phyloP scores from a whole-genome alignment of 495 filamentous ascomycete species.

The Cladorrhinum samala region DNA sequence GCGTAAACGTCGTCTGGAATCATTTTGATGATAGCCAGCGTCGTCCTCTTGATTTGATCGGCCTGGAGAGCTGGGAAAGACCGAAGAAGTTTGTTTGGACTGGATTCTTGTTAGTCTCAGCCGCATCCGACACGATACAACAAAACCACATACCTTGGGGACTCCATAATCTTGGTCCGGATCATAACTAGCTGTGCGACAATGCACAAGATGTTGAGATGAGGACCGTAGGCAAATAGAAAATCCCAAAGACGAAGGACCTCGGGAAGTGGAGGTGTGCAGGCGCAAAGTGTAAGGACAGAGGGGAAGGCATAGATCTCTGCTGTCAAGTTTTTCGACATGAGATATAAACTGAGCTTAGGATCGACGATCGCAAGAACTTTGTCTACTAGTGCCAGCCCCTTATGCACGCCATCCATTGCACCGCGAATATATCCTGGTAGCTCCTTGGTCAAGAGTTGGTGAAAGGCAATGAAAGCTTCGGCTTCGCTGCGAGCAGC shows the following conservation, averaged over 20 bases:
- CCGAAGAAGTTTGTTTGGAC: constrained; percentile 84
- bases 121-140: background rate
- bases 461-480: constrained; percentile 85
- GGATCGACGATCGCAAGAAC: constrained; percentile 85
- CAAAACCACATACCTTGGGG: constrained; percentile 61
- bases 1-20: constrained; percentile 86
- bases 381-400: constrained; percentile 82
- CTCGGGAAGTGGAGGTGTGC: constrained; percentile 93
- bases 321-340: constrained; percentile 77
- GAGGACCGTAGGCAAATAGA: constrained; percentile 87
- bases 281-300: constrained; percentile 89
- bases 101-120: constrained; percentile 33
- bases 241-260: constrained; percentile 98
- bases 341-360: constrained; percentile 76
- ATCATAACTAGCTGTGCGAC: constrained; percentile 92
- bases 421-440: constrained; percentile 91
- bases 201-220: constrained; percentile 93
- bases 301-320: constrained; percentile 98
- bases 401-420: constrained; percentile 96
- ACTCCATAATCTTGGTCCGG: constrained; percentile 72
- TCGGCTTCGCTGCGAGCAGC: constrained; percentile 91
- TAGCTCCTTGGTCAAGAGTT: constrained; percentile 80
- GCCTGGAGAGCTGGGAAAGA: constrained; percentile 84
- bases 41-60: constrained; percentile 70
- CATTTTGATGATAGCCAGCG: constrained; percentile 72